Conservation (phyloP, 139 green algal species). For the Coelastrella sp. region DNA sequence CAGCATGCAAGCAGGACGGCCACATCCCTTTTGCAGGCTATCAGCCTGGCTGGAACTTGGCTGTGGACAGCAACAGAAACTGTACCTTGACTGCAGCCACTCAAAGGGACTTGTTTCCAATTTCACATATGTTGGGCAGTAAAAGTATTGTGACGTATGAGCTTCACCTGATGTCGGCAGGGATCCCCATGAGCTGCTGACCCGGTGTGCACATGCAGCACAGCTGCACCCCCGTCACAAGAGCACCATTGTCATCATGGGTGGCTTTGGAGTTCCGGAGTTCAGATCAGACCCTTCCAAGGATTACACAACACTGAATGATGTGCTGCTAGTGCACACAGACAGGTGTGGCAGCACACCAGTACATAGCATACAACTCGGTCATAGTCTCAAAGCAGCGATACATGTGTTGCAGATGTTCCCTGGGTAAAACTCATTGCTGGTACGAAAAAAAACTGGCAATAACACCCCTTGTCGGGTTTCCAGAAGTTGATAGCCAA, state of each 20-base stretch:
- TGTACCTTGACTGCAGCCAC: too few relatives aligned
- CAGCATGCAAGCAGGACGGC: not conserved
- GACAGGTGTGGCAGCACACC: not conserved
- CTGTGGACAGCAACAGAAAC: too few relatives aligned
- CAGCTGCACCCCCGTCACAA: not conserved
- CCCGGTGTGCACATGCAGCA: conserved; percentile 27
- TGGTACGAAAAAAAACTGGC: not conserved
- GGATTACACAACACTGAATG: not conserved
- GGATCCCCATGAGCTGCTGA: conserved; percentile 19
- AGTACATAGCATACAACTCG: not conserved
- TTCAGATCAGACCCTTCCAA: not conserved
- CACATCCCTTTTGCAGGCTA: not conserved
- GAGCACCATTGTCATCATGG: conserved; percentile 13
- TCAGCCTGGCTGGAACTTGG: too few relatives aligned
- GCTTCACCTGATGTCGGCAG: not conserved
- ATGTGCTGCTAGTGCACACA: conserved; percentile 31
- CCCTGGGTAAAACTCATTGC: too few relatives aligned
- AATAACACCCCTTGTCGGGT: not conserved
- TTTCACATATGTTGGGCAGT: too few relatives aligned
- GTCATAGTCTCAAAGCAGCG: not conserved
- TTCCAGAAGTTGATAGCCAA: not conserved
- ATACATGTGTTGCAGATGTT: too few relatives aligned
- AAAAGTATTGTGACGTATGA: too few relatives aligned
- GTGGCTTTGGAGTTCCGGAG: not conserved
- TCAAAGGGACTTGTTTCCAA: too few relatives aligned